Evolutionary conservation across 768 basidiomycete species (phyloP), one percentile per base, ranked within the genome.

Genomic region (Hysterangium stoloniferum): DNA sequence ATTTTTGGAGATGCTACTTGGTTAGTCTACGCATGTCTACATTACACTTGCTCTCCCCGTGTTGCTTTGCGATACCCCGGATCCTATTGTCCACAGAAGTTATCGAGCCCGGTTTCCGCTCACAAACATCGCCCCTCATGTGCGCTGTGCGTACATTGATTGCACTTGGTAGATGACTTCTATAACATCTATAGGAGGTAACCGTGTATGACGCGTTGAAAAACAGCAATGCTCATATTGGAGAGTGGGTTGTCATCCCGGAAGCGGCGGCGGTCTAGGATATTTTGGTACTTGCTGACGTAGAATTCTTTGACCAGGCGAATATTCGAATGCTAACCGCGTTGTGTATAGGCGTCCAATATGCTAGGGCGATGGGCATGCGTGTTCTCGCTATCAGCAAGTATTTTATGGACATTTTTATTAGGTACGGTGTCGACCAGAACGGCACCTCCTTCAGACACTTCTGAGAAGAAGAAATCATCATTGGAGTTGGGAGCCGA

Each of bases 181-280:
- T 47, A 27, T 38, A 9, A 1, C 13, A 9, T 42, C 33, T 36
- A 1, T 43, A 84, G 82, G 87, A 86, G 40, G 70, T 94, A 19
- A 93, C 91, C 2, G 86, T 87, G 1, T 94, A 90, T 61, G 83
- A 86, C 52, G 91, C 88, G 0, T 68, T 94, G 57, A 93, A 92
- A 64, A 74, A 84, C 62, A 75, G 78, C 45, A 68, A 76, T 48
- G 73, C 79, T 6, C 71, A 66, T 25, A 75, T 80, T 6, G 85
- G 88, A 27, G 79, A 94, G 49, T 87, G 80, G 79, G 70, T 88
- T 53, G 82, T 80, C 19, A 68, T 91, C 41, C 80, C 9, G 86
- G 86, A 37, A 86, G 86, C 2, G 86, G 85, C 3, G 85, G 85
- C 50, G 87, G 89, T 12, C 79, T 91, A 28, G 90, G 89, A 6